Conservation (phyloP, 2,329 filamentous ascomycete species). For the Fusarium cyanostomum region DNA sequence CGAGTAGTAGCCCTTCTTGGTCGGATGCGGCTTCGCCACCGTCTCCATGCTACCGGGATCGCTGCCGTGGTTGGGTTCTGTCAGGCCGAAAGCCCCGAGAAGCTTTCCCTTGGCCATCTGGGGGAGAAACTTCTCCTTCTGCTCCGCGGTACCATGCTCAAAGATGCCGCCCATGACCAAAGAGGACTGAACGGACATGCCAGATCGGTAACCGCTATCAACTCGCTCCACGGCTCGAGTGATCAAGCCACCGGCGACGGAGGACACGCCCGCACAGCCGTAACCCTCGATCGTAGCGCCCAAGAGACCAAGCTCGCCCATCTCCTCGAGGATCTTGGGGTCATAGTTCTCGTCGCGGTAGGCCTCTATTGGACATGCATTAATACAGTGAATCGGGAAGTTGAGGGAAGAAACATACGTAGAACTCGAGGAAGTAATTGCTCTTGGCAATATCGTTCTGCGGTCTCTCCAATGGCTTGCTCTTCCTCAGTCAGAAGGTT, state of each 20-base stretch:
- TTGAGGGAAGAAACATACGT: conserved; percentile 61
- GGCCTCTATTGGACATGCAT: conserved; percentile 65
- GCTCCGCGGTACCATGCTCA: conserved; percentile 86
- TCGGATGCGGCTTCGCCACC: conserved; percentile 82
- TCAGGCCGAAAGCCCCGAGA: conserved; percentile 87
- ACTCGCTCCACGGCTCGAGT: conserved; percentile 90
- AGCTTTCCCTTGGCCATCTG: conserved; percentile 83
- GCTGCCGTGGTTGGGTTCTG: conserved; percentile 92
- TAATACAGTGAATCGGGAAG: conserved; percentile 10
- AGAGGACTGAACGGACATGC: conserved; percentile 93
- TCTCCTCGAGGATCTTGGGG: conserved; percentile 84
- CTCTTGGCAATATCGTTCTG: conserved; percentile 94
- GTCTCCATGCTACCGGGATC: conserved; percentile 94
- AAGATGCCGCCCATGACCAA: conserved; percentile 93
- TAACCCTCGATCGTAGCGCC: conserved; percentile 89
- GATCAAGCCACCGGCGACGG: conserved; percentile 88
- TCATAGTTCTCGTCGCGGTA: conserved; percentile 89
- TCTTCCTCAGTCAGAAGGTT: conserved; percentile 90
- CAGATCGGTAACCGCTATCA: conserved; percentile 90
- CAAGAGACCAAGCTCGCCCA: conserved; percentile 90
- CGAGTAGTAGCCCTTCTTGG: conserved; percentile 82
- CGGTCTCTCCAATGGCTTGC: conserved; percentile 86
- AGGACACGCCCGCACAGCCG: conserved; percentile 87
- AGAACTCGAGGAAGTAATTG: conserved; percentile 84
- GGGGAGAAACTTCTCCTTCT: conserved; percentile 85